Base-by-base conservation (phyloP, 1,139 yeast genomes). In the Diutina ranongensis region DNA sequence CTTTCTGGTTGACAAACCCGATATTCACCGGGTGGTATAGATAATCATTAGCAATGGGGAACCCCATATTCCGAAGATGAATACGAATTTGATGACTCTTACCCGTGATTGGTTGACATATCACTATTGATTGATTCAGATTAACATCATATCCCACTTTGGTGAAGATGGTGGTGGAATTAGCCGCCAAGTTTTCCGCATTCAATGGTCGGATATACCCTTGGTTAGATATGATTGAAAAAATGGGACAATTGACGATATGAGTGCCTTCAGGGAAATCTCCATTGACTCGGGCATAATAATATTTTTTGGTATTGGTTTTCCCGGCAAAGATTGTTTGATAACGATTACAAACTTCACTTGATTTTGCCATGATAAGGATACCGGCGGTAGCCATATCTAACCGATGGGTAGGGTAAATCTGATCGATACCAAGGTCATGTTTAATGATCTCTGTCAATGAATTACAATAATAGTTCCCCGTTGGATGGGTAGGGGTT, bases 321-420 rank as follows among this genome's bases (percentile, higher is more conserved):
- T 74, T 78, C 15, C 53, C 55, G 1, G 65, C 59, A 19, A 49
- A 45, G 0, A 4, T 68, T 60, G 34, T 67, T 67, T 51, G 74
- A 76, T 0, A 31, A 5, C 20, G 12, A 7, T 40, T 40, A 21
- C 35, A 21, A 10, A 35, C 35, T 12, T 28, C 13, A 9, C 25
- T 10, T 3, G 15, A 8, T 8, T 19, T 31, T 10, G 78, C 84
- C 46, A 85, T 56, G 1, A 84, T 71, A 45, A 83, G 62, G 0
- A 85, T 61, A 0, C 95, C 95, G 13, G 92, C 82, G 0, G 95
- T 85, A 2, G 78, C 72, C 55, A 78, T 77, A 57, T 85, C 95
- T 13, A 85, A 60, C 40, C 95, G 64, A 56, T 83, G 85, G 52
- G 85, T 77, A 0, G 86, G 81, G 63, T 74, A 68, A 2, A 74